Conservation (phyloP, 306 rosid species). For the Dicorynia guianensis region DNA sequence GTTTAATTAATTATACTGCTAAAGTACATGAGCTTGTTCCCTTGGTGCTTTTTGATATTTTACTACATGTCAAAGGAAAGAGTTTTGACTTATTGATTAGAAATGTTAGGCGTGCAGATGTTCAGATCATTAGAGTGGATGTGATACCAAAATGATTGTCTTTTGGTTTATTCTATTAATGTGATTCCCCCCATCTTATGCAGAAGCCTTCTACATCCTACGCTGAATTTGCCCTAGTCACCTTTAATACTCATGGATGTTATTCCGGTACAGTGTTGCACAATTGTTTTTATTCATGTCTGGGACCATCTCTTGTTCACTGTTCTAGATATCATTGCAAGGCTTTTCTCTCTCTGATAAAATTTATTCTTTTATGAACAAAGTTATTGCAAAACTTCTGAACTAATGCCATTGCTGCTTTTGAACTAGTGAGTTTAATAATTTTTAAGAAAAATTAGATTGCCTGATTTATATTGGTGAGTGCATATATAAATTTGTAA, state of each 20-base stretch:
- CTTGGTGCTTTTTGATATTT: neutral
- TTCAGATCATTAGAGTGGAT: slow-evolving; percentile 11
- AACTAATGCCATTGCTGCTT: slow-evolving; percentile 29
- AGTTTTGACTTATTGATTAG: neutral
- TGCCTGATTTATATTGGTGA: neutral
- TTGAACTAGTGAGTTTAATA: neutral
- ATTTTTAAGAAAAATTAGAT: neutral
- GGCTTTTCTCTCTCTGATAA: no score
- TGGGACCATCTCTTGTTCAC: slow-evolving; percentile 25
- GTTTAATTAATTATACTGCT: neutral
- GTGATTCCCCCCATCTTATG: slow-evolving; percentile 39
- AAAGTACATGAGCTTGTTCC: neutral
- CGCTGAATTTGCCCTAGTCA: slow-evolving; percentile 77
- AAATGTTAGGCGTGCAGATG: slow-evolving; percentile 12
- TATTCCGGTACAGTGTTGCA: slow-evolving; percentile 75
- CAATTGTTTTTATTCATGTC: slow-evolving; percentile 26
- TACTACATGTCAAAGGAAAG: neutral
- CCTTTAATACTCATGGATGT: slow-evolving; percentile 86
- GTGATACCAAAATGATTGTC: slow-evolving; percentile 30
- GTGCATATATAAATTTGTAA: neutral
- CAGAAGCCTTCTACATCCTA: slow-evolving; percentile 76
- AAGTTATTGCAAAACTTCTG: neutral
- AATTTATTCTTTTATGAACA: no score
- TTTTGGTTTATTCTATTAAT: slow-evolving; percentile 28
- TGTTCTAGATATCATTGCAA: neutral